Evolutionary conservation across 2,329 filamentous ascomycete species (phyloP).

Genomic region (Microsporum canis): DNA sequence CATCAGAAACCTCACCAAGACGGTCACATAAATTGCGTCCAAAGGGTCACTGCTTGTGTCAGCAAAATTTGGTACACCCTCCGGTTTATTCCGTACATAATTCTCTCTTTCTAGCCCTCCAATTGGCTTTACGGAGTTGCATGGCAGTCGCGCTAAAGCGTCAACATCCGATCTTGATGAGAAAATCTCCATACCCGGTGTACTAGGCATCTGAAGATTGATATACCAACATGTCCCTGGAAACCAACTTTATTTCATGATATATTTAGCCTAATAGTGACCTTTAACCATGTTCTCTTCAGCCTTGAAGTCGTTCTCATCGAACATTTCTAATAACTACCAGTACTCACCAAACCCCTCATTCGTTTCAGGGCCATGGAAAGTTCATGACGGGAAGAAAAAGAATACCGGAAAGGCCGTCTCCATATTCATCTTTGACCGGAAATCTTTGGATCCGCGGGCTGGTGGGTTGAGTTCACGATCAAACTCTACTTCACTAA

Average conservation of each 20-base stretch:
- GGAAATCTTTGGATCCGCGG: conserved; percentile 66
- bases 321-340: conserved; percentile 90
- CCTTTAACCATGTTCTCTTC: conserved; percentile 71
- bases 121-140: not conserved
- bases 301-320: conserved; percentile 85
- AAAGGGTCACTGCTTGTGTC: no score
- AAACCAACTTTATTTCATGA: not conserved
- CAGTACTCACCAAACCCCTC: conserved; percentile 62
- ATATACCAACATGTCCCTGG: not conserved
- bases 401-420: conserved; percentile 82
- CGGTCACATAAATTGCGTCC: no score
- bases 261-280: not conserved
- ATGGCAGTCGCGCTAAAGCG: not conserved
- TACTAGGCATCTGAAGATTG: not conserved
- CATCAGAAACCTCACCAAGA: no score
- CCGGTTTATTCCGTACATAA: not conserved
- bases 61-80: no score
- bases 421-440: conserved; percentile 91
- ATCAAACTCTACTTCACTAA: conserved; percentile 57
- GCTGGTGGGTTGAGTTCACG: conserved; percentile 49
- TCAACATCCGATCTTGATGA: not conserved
- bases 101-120: not conserved
- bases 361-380: conserved; percentile 86
- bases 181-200: no score
- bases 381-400: conserved; percentile 94